These are phyloP conservation scores for Colletotrichum falcatum DNA, from an alignment of 2,329 filamentous ascomycete species.

Conservation along the genomic window DNA sequence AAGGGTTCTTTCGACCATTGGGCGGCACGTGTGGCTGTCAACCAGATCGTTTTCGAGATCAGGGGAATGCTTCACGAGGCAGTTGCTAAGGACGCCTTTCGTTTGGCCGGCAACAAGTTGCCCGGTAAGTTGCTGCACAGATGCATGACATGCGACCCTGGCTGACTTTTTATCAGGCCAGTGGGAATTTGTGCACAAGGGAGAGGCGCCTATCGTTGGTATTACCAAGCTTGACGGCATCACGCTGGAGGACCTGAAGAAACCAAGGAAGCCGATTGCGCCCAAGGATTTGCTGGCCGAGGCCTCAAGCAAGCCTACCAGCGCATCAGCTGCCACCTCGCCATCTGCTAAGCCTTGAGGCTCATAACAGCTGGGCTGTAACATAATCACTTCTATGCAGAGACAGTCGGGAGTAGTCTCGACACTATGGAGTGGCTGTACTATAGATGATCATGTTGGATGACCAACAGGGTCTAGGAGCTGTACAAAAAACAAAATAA, in stretches of 20 bases:
- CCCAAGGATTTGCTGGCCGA: constrained; percentile 53
- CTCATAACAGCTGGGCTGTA: constrained; percentile 19
- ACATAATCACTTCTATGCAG: constrained; percentile 4
- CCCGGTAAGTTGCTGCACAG: constrained; percentile 71
- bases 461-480: not conserved
- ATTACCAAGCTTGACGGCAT: constrained; percentile 90
- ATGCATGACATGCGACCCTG: too few species aligned
- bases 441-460: constrained; percentile 26
- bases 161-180: constrained; percentile 64
- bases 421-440: constrained; percentile 29
- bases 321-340: constrained; percentile 50
- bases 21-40: constrained; percentile 90
- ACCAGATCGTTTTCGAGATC: constrained; percentile 91
- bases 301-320: constrained; percentile 49
- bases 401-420: constrained; percentile 11
- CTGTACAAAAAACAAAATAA: constrained; percentile 18
- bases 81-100: constrained; percentile 91
- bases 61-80: constrained; percentile 95
- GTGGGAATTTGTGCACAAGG: constrained; percentile 95
- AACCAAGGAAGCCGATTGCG: constrained; percentile 76
- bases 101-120: constrained; percentile 93
- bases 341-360: constrained; percentile 46
- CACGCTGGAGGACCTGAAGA: constrained; percentile 85
- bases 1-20: constrained; percentile 98
- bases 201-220: constrained; percentile 89